Evolutionary conservation across 768 basidiomycete species (phyloP).

Genomic region (Phlebiopsis gigantea): DNA sequence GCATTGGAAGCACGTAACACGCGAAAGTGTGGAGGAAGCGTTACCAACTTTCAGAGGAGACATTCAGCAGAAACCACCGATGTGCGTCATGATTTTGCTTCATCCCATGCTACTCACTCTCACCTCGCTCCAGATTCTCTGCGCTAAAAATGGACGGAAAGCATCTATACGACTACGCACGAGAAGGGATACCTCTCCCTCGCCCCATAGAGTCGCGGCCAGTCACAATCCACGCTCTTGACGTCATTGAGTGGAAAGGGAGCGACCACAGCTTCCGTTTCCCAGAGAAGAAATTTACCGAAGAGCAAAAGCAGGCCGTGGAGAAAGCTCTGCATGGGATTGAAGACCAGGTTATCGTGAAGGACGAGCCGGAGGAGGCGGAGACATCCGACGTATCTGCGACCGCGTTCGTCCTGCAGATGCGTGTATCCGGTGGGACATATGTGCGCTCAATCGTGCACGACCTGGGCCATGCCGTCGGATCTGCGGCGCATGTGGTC

Average conservation of each 20-base stretch:
- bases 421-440: constrained; percentile 95
- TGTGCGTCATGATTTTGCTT: constrained; percentile 46
- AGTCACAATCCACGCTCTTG: constrained; percentile 76
- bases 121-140: constrained; percentile 64
- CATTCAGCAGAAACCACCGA: constrained; percentile 87
- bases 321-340: constrained; percentile 54
- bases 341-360: constrained; percentile 33
- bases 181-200: constrained; percentile 85
- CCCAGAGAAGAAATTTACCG: constrained; percentile 67
- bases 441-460: constrained; percentile 96
- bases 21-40: constrained; percentile 61
- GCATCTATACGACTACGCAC: constrained; percentile 93
- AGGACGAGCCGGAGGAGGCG: constrained; percentile 27
- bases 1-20: constrained; percentile 81
- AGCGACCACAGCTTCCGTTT: constrained; percentile 68
- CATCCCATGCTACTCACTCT: constrained; percentile 6
- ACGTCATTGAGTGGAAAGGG: constrained; percentile 76
- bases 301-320: constrained; percentile 66
- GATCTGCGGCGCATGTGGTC: constrained; percentile 90
- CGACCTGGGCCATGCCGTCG: constrained; percentile 80
- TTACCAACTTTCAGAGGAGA: constrained; percentile 78
- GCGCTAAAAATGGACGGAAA: constrained; percentile 98
- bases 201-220: constrained; percentile 87
- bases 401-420: constrained; percentile 77
- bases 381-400: constrained; percentile 39